Evolutionary conservation across 768 basidiomycete genomes (phyloP), one percentile per base, ranked within the genome.

Genomic region (Suillus subaureus): DNA sequence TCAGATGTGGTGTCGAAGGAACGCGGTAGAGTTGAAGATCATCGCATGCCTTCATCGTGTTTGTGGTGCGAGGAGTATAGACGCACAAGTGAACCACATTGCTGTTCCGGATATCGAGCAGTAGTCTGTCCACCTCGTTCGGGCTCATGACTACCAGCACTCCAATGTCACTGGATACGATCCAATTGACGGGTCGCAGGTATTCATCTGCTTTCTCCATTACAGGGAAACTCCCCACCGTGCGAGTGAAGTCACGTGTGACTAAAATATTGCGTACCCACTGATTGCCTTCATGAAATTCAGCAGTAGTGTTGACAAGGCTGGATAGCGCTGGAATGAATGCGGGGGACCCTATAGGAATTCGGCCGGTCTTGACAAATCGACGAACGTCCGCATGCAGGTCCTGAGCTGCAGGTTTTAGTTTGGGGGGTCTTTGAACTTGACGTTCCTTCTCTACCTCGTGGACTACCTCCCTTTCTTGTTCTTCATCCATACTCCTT

Each of bases 401-500:
- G 3, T 61, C 55, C 64, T 81, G 79, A 1, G 1, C 12, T 4
- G 68, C 69, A 8, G 76, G 66, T 18, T 51, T 8, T 12, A 74
- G 73, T 28, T 52, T 71, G 0, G 74, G 69, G 4, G 82, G 79
- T 6, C 81, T 74, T 67, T 82, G 72, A 1, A 79, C 65, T 61
- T 84, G 74, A 11, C 70, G 72, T 66, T 85, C 83, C 4, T 68
- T 71, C 67, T 84, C 83, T 8, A 77, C 71, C 69, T 86, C 84
- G 28, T 82, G 81, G 6, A 70, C 67, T 12, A 86, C 72, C 64
- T 86, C 83, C 37, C 84, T 72, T 61, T 86, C 85, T 66, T 85
- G 84, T 65, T 85, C 85, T 66, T 85, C 83, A 33, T 79, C 79
- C 70, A 82, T 70, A 31, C 62, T 69, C 35, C 64, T 67, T 40